A percentile compares a stretch with the other conserved stretches of the same genome.
Evolutionary conservation across 306 rosid species (phyloP).

Genomic region (Inga oerstediana): DNA sequence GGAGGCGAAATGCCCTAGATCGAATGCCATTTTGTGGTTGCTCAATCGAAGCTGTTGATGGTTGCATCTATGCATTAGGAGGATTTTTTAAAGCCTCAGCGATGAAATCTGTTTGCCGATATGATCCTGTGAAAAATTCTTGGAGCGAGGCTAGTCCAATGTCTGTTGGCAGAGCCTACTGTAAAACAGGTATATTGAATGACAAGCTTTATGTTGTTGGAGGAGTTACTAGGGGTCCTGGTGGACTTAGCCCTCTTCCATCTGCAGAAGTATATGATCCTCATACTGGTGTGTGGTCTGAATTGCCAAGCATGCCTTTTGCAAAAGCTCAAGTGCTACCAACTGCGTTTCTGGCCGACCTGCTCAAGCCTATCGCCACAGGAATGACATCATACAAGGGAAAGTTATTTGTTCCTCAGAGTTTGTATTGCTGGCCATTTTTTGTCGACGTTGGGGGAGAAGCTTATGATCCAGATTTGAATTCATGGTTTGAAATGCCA

Average conservation of each 20-base stretch:
- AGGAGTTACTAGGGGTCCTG: conserved; percentile 46
- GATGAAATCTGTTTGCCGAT: conserved; percentile 43
- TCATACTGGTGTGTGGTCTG: conserved; percentile 39
- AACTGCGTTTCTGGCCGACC: conserved; percentile 46
- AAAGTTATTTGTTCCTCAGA: conserved; percentile 49
- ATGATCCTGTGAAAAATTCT: conserved; percentile 37
- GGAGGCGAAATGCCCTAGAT: conserved; percentile 42
- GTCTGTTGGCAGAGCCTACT: conserved; percentile 49
- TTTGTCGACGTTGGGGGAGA: conserved; percentile 52
- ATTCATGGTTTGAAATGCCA: conserved; percentile 50
- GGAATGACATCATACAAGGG: conserved; percentile 48
- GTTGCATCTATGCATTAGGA: conserved; percentile 46
- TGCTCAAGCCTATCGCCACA: conserved; percentile 50
- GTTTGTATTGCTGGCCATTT: conserved; percentile 54
- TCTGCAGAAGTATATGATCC: conserved; percentile 50
- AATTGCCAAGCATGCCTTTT: conserved; percentile 51
- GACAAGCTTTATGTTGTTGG: conserved; percentile 47
- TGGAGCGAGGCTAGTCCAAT: conserved; percentile 43
- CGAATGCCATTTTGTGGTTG: conserved; percentile 47
- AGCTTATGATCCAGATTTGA: conserved; percentile 39
- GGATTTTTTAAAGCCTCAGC: conserved; percentile 46
- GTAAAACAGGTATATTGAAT: conserved; percentile 45
- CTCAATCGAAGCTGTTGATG: conserved; percentile 39
- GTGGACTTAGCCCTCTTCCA: conserved; percentile 46
- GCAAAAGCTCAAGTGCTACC: conserved; percentile 43